phyloP scores from a whole-genome alignment of 169 alveolate genomes.

The Eimeria brunetti region DNA sequence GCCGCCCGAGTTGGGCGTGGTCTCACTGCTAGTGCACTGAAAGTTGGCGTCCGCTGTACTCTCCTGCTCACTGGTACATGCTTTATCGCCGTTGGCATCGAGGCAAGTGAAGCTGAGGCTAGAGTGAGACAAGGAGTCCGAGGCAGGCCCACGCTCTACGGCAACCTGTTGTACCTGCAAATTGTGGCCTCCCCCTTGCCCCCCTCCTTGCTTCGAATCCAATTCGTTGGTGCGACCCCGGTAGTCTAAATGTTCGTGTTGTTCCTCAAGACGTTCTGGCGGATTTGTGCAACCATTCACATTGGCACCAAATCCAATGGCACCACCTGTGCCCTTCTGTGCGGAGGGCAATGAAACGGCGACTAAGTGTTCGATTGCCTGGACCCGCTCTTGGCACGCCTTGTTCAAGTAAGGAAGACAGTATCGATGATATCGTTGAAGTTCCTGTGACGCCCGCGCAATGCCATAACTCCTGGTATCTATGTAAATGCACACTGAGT shows the following conservation, averaged over 20 bases:
- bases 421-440: constrained; percentile 62
- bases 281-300: neutral
- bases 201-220: neutral
- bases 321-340: neutral
- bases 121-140: neutral
- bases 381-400: constrained; percentile 42
- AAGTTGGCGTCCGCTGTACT: neutral
- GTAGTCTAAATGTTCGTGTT: neutral
- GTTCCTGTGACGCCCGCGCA: constrained; percentile 40
- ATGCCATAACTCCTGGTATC: neutral
- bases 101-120: neutral
- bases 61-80: constrained; percentile 29
- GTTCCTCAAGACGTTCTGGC: neutral
- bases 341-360: neutral
- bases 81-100: neutral
- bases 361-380: constrained; percentile 22
- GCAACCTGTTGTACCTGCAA: neutral
- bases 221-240: neutral
- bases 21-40: neutral
- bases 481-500: neutral
- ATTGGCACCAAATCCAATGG: neutral
- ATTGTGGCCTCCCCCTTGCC: neutral
- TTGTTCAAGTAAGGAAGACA: constrained; percentile 50
- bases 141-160: neutral
- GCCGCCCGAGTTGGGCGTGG: neutral